Percentiles rank a stretch among this genome's conserved stretches.
Conservation (phyloP, 345 rosid genomes). For the Syzygium grande region DNA sequence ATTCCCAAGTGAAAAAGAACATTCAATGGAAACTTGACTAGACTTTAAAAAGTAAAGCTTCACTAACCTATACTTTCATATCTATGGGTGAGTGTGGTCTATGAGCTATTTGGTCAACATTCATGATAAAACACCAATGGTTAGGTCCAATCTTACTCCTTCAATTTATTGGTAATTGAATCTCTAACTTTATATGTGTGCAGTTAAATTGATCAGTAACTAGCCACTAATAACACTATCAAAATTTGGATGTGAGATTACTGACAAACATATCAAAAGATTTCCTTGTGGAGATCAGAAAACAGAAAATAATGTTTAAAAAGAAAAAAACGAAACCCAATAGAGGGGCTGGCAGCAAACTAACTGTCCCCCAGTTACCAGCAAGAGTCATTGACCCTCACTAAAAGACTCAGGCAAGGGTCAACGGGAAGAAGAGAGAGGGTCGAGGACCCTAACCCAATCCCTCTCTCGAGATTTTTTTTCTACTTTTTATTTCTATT, state of each 20-base stretch:
- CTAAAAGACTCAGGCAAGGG: neutral
- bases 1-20: neutral
- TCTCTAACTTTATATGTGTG: neutral
- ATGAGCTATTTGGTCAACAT: neutral
- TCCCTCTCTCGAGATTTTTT: neutral
- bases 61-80: neutral
- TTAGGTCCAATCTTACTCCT: neutral
- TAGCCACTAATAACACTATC: neutral
- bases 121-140: neutral
- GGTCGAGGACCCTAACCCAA: neutral
- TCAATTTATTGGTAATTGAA: neutral
- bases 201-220: neutral
- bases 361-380: neutral
- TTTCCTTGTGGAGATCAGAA: neutral
- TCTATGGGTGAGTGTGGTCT: neutral
- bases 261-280: neutral
- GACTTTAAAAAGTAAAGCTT: neutral
- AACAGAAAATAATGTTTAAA: neutral
- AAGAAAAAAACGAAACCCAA: neutral
- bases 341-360: neutral
- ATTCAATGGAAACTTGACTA: neutral
- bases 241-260: neutral
- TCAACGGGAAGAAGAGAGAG: neutral
- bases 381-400: neutral
- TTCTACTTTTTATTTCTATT: neutral